Evolutionary conservation across 495 filamentous ascomycete genomes (phyloP).

Genomic region (Lophiostoma macrostomum): DNA sequence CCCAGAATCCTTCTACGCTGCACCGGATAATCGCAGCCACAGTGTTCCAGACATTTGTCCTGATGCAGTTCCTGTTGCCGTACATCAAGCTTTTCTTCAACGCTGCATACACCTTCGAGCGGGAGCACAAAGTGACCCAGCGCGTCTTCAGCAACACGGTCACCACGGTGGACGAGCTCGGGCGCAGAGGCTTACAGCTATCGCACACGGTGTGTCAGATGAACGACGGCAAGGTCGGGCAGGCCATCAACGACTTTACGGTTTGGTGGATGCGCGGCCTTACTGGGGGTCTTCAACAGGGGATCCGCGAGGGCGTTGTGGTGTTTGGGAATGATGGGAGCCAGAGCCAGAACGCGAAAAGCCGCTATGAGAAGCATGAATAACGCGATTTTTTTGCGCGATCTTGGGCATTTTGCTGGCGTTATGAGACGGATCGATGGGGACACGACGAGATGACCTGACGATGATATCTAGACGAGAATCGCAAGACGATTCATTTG

Average conservation of each 20-base stretch:
- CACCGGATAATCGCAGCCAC: slow-evolving; percentile 56
- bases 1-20: slow-evolving; percentile 48
- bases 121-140: slow-evolving; percentile 59
- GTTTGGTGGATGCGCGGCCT: slow-evolving; percentile 59
- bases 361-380: too few relatives aligned
- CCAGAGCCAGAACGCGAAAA: too few relatives aligned
- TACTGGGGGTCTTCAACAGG: slow-evolving; percentile 62
- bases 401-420: too few relatives aligned
- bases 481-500: too few relatives aligned
- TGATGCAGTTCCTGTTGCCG: slow-evolving; percentile 56
- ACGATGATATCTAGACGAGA: too few relatives aligned
- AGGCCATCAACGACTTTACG: slow-evolving; percentile 49
- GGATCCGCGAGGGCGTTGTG: slow-evolving; percentile 58
- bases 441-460: too few relatives aligned
- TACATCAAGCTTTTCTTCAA: slow-evolving; percentile 55
- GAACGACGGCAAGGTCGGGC: slow-evolving; percentile 56
- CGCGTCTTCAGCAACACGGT: slow-evolving; percentile 50
- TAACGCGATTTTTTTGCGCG: too few relatives aligned
- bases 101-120: slow-evolving; percentile 58
- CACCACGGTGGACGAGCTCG: slow-evolving; percentile 51
- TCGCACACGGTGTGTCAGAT: slow-evolving; percentile 51
- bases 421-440: too few relatives aligned
- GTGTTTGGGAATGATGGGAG: slow-evolving; percentile 13
- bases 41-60: slow-evolving; percentile 56
- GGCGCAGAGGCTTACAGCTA: slow-evolving; percentile 50